A percentile compares a stretch with the other conserved stretches of the same genome.
Evolutionary conservation across 768 basidiomycete species (phyloP).

Genomic region (Kwoniella mangroviensis): DNA sequence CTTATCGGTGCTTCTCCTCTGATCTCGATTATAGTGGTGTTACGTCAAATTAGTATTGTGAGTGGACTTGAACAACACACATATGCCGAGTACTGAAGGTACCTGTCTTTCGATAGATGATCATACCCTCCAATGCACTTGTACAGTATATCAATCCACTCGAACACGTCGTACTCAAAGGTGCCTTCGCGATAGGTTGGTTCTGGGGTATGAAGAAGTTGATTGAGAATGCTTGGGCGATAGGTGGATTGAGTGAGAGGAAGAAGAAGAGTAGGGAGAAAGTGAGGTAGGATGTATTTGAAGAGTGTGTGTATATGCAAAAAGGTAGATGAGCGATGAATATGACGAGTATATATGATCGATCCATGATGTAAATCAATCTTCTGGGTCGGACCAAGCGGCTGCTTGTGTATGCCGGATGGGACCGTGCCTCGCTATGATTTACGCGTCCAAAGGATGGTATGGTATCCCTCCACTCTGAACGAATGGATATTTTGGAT

Average conservation of each 20-base stretch:
- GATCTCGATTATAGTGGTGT: background rate
- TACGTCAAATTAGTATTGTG: conserved; percentile 63
- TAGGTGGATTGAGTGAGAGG: conserved; percentile 41
- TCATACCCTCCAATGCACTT: background rate
- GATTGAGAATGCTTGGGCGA: conserved; percentile 76
- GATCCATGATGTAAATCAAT: too few species aligned
- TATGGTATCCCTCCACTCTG: too few species aligned
- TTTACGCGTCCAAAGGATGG: too few species aligned
- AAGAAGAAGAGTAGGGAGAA: background rate
- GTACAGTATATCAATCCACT: conserved; percentile 77
- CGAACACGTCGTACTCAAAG: conserved; percentile 80
- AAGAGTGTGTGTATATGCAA: background rate
- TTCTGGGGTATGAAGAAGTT: conserved; percentile 85
- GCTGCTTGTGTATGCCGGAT: too few species aligned
- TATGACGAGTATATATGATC: too few species aligned
- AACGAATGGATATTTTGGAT: too few species aligned
- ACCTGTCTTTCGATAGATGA: background rate
- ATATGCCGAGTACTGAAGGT: background rate
- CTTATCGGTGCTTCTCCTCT: conserved; percentile 9
- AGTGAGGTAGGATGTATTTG: background rate
- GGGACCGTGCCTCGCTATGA: too few species aligned
- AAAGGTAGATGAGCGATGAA: background rate
- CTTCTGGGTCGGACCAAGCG: too few species aligned
- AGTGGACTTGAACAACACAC: conserved; percentile 64
- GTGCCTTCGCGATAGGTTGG: conserved; percentile 84